Base-by-base conservation (phyloP, 306 rosid species). In the Neltuma alba region DNA sequence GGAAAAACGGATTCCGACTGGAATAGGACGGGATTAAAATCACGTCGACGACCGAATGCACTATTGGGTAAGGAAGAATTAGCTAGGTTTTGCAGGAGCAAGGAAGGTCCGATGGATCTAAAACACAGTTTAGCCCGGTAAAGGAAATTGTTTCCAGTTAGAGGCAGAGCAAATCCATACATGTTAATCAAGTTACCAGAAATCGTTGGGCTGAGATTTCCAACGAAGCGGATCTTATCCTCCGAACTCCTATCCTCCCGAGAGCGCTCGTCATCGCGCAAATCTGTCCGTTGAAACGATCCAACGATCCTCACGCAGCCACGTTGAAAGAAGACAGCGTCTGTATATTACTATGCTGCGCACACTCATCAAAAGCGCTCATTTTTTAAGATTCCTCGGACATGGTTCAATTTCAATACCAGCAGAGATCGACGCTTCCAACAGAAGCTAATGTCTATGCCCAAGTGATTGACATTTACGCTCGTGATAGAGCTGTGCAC, bases 111-210 rank as follows among this genome's bases (percentile, higher is more conserved):
- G 60, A 79, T 77, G 71, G 90, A 91, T 82, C 76, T 79, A 0
- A 83, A 66, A 30, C 77, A 70, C 25, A 76, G 73, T 67, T 25
- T 50, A 57, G 84, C 76, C 67, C 52, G 60, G 38, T 14, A 74
- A 45, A 84, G 75, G 23, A 65, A 80, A 54, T 54, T 72, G 77
- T 40, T 65, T 25, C 74, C 55, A 45, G 87, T 18, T 30, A 72
- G 81, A 74, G 89, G 81, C 48, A 62, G 66, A 82, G 75, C 86
- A 67, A 82, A 78, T 70, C 80, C 91, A 81, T 83, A 80, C 97
- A 93, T 91, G 73, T 87, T 85, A 79, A 74, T 73, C 34, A 80
- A 83, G 23, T 77, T 83, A 67, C 84, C 44, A 12, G 66, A 61
- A 80, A 69, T 60, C 79, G 25, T 75, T 52, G 50, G 70, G 63